Base-by-base conservation (phyloP, 768 basidiomycete species). In the Ramaria sp. region DNA sequence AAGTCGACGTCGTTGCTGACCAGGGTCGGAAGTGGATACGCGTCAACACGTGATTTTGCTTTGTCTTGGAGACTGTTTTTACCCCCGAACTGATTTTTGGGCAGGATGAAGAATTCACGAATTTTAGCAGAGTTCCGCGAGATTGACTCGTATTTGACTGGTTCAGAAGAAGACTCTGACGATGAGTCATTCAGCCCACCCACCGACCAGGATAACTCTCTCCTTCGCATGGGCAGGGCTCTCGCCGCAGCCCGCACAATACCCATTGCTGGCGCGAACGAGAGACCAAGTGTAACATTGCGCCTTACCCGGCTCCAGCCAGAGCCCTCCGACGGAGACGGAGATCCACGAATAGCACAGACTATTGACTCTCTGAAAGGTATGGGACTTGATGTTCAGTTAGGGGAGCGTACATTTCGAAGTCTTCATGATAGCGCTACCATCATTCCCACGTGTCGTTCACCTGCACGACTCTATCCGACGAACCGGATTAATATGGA, bases 121-220 rank as follows among this genome's bases (percentile, higher is more conserved):
- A 71, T 95, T 27, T 67, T 85, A 4, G 77, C 83, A 30, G 91
- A 95, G 64, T 85, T 95, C 58, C 76, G 81, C 34, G 90, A 93
- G 67, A 77, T 88, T 30, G 91, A 93, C 59, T 87, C 86, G 1
- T 90, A 89, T 64, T 61, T 83, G 15, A 84, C 82, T 1, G 78
- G 79, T 58, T 82, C 81, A 16, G 77, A 77, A 6, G 72, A 73
- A 24, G 56, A 64, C 20, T 48, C 52, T 10, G 43, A 34, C 43
- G 56, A 15, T 5, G 59, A 15, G 28, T 39, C 39, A 0, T 68
- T 67, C 39, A 71, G 78, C 4, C 74, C 71, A 0, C 77, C 76
- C 55, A 69, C 62, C 2, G 72, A 78, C 55, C 75, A 88, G 30
- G 81, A 86, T 62, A 89, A 89, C 64, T 86, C 87, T 0, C 63